Evolutionary conservation across 2,329 filamentous ascomycete genomes (phyloP), one percentile per base, ranked within the genome.

Genomic region (Clarireedia homoeocarpa): DNA sequence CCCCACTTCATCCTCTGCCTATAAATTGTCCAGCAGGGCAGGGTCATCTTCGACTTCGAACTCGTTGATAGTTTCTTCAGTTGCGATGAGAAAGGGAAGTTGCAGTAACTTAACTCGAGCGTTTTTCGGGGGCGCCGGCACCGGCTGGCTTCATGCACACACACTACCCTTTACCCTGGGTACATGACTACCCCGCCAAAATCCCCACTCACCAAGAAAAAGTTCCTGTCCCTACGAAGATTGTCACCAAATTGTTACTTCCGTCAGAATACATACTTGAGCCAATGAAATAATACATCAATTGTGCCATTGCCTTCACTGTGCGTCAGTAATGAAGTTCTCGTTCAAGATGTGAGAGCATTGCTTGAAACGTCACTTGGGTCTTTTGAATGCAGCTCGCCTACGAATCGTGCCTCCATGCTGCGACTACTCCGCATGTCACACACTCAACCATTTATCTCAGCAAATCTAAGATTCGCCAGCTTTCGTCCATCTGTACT

Each of bases 11-110:
- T 39, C 36, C 24, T 23, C 17, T 45, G 1, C 17, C 14, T 42
- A 44, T 51, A 38, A 23, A 27, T n/a, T 14, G 26, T 42, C 38
- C 46, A 27, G 53, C 53, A 51, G 52, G 20, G 39, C 53, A 51
- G 42, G 23, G 24, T 46, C n/a, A 46, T 46, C 42, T 46, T 46
- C 23, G 20, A 23, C 42, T 23, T 46, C 42, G 23, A 38, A 55
- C 23, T 51, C 48, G 53, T 55, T 51, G 53, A 51, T 40, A 48
- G 52, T 54, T 20, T 54, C 52, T 49, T 54, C 52, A 44, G 48
- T 27, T 20, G 3, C 15, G 17, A 24, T 24, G 2, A 48, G 26
- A 36, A 48, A n/a, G 30, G 14, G 34, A 40, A 47, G 26, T 44
- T 10, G 23, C 15, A 7, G 23, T n/a, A 24, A 10, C 14, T 53